These are phyloP conservation scores for Platanus orientalis DNA, from an alignment of 164 flowering plant genomes.

Conservation along the genomic window DNA sequence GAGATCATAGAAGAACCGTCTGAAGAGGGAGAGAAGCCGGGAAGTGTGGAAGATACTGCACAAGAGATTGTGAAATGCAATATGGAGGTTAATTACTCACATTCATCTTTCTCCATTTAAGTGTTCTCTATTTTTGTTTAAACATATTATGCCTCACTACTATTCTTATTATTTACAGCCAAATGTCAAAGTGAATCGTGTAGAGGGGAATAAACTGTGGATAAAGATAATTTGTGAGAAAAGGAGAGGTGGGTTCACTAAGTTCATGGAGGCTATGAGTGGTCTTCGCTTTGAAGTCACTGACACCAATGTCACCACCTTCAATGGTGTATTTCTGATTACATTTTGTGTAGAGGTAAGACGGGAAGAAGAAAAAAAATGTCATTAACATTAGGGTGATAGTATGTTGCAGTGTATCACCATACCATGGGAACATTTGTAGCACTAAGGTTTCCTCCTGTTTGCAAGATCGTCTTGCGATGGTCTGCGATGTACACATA, in stretches of 20 bases:
- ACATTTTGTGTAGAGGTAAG: conserved; percentile 48
- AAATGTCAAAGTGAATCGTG: conserved; percentile 39
- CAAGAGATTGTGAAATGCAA: conserved; percentile 28
- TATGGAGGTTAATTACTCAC: conserved; percentile 45
- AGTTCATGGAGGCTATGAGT: conserved; percentile 46
- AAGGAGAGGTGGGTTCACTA: conserved; percentile 44
- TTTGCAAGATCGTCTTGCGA: too few relatives aligned
- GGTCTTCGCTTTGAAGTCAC: conserved; percentile 47
- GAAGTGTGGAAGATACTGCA: conserved; percentile 2
- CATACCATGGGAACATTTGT: background rate
- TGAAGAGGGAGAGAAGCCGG: conserved; percentile 22
- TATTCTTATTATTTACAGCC: conserved; percentile 26
- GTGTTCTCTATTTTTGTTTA: background rate
- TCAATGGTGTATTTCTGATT: conserved; percentile 41
- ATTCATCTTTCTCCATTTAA: too few relatives aligned
- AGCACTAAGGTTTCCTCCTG: background rate
- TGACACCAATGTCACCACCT: conserved; percentile 47
- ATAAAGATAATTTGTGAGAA: conserved; percentile 44
- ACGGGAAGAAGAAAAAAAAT: background rate
- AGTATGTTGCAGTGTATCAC: background rate
- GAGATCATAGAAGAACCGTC: conserved; percentile 34
- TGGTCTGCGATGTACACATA: too few relatives aligned
- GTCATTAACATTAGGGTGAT: background rate
- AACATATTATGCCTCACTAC: background rate
- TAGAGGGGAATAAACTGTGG: conserved; percentile 44